phyloP scores from a whole-genome alignment of 2,329 filamentous ascomycete genomes.

The Plenodomus biglobosus region DNA sequence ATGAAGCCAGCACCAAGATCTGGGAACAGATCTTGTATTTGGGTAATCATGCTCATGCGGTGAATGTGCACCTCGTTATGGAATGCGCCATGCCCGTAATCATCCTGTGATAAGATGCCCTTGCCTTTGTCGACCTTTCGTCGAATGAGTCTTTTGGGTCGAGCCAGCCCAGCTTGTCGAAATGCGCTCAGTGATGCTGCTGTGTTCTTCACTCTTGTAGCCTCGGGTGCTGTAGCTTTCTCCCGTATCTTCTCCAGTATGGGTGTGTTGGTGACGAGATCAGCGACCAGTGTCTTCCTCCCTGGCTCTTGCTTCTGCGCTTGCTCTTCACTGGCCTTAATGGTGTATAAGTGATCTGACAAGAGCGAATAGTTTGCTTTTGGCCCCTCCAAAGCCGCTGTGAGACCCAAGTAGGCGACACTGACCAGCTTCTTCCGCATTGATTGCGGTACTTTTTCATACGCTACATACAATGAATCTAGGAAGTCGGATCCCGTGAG shows the following conservation, averaged over 20 bases:
- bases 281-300: conserved; percentile 68
- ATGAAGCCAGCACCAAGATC: conserved; percentile 83
- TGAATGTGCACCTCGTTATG: conserved; percentile 68
- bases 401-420: conserved; percentile 72
- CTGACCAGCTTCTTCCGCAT: conserved; percentile 70
- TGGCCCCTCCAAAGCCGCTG: conserved; percentile 67
- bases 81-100: conserved; percentile 40
- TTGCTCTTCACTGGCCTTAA: conserved; percentile 71
- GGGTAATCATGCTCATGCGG: conserved; percentile 78
- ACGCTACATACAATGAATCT: conserved; percentile 70
- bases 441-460: conserved; percentile 61
- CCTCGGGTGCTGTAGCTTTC: conserved; percentile 54
- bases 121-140: conserved; percentile 69
- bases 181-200: conserved; percentile 63
- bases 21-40: conserved; percentile 92
- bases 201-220: conserved; percentile 61
- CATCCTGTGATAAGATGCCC: conserved; percentile 44
- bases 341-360: conserved; percentile 78
- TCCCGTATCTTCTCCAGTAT: conserved; percentile 65
- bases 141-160: conserved; percentile 55
- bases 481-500: conserved; percentile 86
- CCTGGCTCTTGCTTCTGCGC: conserved; percentile 50
- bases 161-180: conserved; percentile 56
- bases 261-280: conserved; percentile 79
- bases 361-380: conserved; percentile 73